Evolutionary conservation across 129 eudicot genomes (phyloP), one percentile per base, ranked within the genome.

Genomic region (Pulicaria dysenterica): DNA sequence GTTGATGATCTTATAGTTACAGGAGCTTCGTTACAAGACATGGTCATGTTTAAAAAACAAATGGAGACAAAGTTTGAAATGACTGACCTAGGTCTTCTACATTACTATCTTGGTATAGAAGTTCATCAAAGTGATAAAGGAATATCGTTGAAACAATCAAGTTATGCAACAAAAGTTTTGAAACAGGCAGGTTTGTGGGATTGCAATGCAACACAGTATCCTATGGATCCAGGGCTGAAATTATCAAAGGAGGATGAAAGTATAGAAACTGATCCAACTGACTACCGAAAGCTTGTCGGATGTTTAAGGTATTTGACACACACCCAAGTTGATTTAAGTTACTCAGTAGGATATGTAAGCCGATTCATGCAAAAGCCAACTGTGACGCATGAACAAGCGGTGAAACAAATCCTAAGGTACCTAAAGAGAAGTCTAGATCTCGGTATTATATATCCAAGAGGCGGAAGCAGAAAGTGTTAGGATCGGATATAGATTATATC

Each of bases 311-410:
- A 40, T n/a, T 40, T 61, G 17, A 61, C 67, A 7, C 67, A 61
- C 34, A 13, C 67, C 1, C 12, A 48, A 40, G 15, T 24, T 6
- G 67, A 61, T 40, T 5, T 61, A 5, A 39, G 67, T n/a, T 61
- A 61, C 44, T 13, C 67, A 12, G 48, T 61, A n/a, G 67, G 67
- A 13, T 61, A 61, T 40, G 48, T 61, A n/a, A 61, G 67, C n/a
- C 48, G 67, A 6, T 61, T 61, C 34, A 61, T 61, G 67, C 67
- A 61, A 14, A 14, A 40, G 11, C 48, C 67, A 14, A 41, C 38
- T 3, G 36, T n/a, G 6, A 63, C 50, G 24, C 69, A 41, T 43
- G 3, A 15, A 40, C 49, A 63, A 63, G 15, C 51, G 5, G 50
- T 16, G 13, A 63, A 63, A 44, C 69, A 63, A 63, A 42, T 63